Percentiles rank a stretch among this genome's conserved stretches.
These are phyloP conservation scores for Leccinum pallidistipes DNA, from an alignment of 1,284 basidiomycete species.

Conservation along the genomic window DNA sequence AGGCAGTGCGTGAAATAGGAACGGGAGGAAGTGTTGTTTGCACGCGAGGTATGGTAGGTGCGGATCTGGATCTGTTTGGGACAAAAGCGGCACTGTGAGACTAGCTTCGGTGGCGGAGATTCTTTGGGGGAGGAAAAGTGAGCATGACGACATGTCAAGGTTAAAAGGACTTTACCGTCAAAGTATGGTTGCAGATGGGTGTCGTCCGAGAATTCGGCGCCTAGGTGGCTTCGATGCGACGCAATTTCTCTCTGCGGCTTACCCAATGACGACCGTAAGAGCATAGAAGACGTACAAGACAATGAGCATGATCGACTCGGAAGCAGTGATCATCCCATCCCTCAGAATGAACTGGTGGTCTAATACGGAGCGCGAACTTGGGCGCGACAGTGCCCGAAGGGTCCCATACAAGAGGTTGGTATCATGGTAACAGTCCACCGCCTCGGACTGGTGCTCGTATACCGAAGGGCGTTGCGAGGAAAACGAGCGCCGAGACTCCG, in stretches of 20 bases:
- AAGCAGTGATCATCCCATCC: slow-evolving; percentile 72
- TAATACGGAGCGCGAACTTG: too few species aligned
- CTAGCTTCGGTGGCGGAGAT: slow-evolving; percentile 1
- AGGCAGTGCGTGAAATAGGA: slow-evolving; percentile 40
- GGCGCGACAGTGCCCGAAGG: too few species aligned
- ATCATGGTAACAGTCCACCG: too few species aligned
- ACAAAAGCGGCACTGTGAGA: slow-evolving; percentile 18
- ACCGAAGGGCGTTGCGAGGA: too few species aligned
- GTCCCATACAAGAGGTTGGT: too few species aligned
- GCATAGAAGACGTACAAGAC: slow-evolving; percentile 82
- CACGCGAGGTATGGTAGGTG: slow-evolving; percentile 40
- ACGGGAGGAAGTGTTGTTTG: slow-evolving; percentile 41
- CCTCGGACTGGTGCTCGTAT: too few species aligned
- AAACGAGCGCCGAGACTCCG: too few species aligned
- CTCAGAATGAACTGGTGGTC: slow-evolving; percentile 55
- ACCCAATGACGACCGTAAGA: slow-evolving; percentile 73
- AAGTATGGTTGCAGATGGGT: slow-evolving; percentile 48
- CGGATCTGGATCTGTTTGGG: slow-evolving; percentile 36
- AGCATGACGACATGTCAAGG: slow-evolving; percentile 14
- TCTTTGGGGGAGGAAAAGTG: slow-evolving; percentile 22
- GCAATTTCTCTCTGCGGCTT: slow-evolving; percentile 48
- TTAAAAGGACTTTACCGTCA: slow-evolving; percentile 50
- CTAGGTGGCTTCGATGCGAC: slow-evolving; percentile 50
- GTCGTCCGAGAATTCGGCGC: slow-evolving; percentile 64
- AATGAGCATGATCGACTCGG: slow-evolving; percentile 78